Evolutionary conservation across 345 rosid species (phyloP).

Genomic region (Syzygium aqueum): DNA sequence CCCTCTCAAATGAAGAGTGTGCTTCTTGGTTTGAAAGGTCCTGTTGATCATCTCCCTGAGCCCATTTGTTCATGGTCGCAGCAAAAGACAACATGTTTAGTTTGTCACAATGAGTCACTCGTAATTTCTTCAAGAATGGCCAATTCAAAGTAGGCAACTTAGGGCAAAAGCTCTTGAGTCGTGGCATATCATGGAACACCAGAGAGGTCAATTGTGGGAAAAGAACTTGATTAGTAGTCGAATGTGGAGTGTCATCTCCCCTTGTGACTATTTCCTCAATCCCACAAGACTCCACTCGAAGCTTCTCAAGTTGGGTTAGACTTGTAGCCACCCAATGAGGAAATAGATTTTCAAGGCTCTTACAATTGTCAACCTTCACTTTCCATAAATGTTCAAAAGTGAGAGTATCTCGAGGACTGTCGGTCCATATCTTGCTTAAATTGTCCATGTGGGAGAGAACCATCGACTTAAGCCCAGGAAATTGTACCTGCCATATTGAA

Average conservation of each 20-base stretch:
- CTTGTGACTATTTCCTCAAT: fast-evolving
- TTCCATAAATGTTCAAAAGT: not conserved
- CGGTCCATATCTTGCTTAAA: fast-evolving
- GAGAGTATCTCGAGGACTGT: not conserved
- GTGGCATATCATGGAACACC: not conserved
- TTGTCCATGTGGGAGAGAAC: not conserved
- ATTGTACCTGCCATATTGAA: not conserved
- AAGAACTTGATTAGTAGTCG: not conserved
- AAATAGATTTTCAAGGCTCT: not conserved
- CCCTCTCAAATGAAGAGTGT: not conserved
- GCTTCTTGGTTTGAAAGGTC: not conserved
- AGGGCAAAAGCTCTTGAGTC: not conserved
- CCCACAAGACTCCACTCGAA: not conserved
- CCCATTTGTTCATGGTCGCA: not conserved
- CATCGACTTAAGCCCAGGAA: fast-evolving
- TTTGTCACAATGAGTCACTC: not conserved
- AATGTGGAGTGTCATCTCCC: not conserved
- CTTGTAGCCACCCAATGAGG: not conserved
- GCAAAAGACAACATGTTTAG: not conserved
- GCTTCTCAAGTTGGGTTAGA: fast-evolving
- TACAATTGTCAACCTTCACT: not conserved
- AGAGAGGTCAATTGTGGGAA: not conserved
- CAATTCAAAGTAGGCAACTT: not conserved
- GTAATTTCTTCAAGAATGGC: not conserved
- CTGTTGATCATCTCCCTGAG: not conserved